Evolutionary conservation across 371 early-diverging fungal species (phyloP).

Genomic region (Syncephalastrum sp.): DNA sequence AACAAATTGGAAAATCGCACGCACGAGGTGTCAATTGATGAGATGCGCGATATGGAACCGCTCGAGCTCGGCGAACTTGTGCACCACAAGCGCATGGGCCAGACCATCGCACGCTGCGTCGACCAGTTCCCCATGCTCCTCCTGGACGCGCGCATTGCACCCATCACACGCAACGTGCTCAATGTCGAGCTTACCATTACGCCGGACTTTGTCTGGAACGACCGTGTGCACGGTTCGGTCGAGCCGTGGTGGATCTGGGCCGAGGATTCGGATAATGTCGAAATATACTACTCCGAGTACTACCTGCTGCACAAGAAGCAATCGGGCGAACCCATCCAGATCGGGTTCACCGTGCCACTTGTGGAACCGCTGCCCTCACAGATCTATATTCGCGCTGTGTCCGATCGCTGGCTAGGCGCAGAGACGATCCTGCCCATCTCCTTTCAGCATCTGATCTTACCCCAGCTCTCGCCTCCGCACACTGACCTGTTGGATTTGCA

Average conservation of each 20-base stretch:
- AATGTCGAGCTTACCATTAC: constrained; percentile 76
- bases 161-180: constrained; percentile 91
- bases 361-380: constrained; percentile 87
- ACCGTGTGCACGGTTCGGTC: constrained; percentile 80
- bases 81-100: constrained; percentile 78
- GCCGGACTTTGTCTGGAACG: constrained; percentile 92
- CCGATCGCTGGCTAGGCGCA: constrained; percentile 93
- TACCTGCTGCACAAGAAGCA: constrained; percentile 51
- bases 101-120: constrained; percentile 68
- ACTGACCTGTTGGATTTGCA: constrained; percentile 89
- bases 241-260: constrained; percentile 97
- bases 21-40: constrained; percentile 60
- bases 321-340: constrained; percentile 56
- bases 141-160: constrained; percentile 79
- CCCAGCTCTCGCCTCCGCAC: constrained; percentile 77
- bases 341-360: constrained; percentile 87
- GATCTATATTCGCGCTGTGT: constrained; percentile 85
- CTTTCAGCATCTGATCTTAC: constrained; percentile 86
- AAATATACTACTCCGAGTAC: constrained; percentile 59
- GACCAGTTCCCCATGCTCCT: constrained; percentile 84
- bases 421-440: constrained; percentile 86
- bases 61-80: constrained; percentile 87
- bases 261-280: constrained; percentile 70
- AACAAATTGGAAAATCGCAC: constrained; percentile 69
- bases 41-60: constrained; percentile 83